These are phyloP conservation scores for Cardamine resedifolia DNA, from an alignment of 345 rosid genomes.

Conservation along the genomic window DNA sequence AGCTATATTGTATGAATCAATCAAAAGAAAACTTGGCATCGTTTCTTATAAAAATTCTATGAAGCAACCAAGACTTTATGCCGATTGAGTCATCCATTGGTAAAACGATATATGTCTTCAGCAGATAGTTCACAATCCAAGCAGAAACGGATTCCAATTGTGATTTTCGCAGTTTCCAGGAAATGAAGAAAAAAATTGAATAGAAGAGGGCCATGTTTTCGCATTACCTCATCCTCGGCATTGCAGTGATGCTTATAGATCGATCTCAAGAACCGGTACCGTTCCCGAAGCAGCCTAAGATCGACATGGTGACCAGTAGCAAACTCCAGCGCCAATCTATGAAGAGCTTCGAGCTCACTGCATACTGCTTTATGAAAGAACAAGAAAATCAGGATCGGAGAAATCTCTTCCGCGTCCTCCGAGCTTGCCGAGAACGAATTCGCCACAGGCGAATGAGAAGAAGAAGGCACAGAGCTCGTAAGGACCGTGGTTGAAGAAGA, in stretches of 20 bases:
- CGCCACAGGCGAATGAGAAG: conserved; percentile 32
- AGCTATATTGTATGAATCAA: neutral
- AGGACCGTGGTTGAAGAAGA: conserved; percentile 39
- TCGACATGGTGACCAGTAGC: conserved; percentile 68
- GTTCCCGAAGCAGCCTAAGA: conserved; percentile 52
- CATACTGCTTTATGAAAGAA: conserved; percentile 83
- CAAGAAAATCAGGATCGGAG: conserved; percentile 77
- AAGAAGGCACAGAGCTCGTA: conserved; percentile 35
- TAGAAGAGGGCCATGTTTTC: neutral
- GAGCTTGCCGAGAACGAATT: conserved; percentile 26
- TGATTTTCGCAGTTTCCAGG: conserved; percentile 6
- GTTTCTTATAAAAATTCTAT: neutral
- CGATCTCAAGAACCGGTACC: conserved; percentile 66
- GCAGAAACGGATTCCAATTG: neutral
- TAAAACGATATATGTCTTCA: conserved; percentile 5
- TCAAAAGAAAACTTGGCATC: neutral
- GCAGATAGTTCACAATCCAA: neutral
- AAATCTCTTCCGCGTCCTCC: conserved; percentile 45
- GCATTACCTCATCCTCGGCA: conserved; percentile 88
- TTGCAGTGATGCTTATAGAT: conserved; percentile 76
- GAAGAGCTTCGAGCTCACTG: conserved; percentile 84
- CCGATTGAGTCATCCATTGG: neutral
- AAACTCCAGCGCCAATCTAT: conserved; percentile 61
- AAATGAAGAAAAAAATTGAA: neutral
- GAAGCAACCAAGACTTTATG: neutral